A percentile compares a stretch with the other conserved stretches of the same genome.
Evolutionary conservation across 2,329 filamentous ascomycete genomes (phyloP).

Genomic region (Fusarium multiceps): DNA sequence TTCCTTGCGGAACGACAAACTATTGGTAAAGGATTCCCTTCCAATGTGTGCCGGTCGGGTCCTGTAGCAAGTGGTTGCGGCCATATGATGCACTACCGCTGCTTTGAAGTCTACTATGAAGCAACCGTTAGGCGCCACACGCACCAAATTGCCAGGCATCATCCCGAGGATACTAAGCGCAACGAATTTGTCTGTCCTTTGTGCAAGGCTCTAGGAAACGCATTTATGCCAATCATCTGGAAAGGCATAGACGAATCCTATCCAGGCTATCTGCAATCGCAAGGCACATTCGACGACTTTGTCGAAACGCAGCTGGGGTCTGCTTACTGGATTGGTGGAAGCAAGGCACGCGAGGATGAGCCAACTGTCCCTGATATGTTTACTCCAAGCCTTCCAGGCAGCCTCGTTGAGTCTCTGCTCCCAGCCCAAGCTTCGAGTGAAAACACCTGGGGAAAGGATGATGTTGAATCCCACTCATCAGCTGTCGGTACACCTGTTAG

Average conservation of each 20-base stretch:
- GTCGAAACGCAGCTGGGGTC: slow-evolving; percentile 68
- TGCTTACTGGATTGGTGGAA: slow-evolving; percentile 56
- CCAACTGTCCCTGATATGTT: slow-evolving; percentile 46
- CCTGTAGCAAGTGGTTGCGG: slow-evolving; percentile 92
- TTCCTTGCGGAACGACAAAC: slow-evolving; percentile 81
- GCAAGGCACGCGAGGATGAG: slow-evolving; percentile 53
- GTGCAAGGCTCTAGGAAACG: slow-evolving; percentile 95
- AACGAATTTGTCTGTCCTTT: slow-evolving; percentile 97
- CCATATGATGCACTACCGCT: slow-evolving; percentile 98
- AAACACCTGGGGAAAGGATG: slow-evolving; percentile 56
- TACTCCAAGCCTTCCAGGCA: slow-evolving; percentile 54
- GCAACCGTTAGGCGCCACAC: slow-evolving; percentile 86
- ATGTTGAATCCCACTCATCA: slow-evolving; percentile 49
- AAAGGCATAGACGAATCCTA: slow-evolving; percentile 89
- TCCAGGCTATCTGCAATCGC: slow-evolving; percentile 74
- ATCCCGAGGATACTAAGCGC: slow-evolving; percentile 81
- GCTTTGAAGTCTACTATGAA: slow-evolving; percentile 91
- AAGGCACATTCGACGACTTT: slow-evolving; percentile 74
- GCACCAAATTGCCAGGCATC: slow-evolving; percentile 93
- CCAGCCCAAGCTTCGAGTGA: slow-evolving; percentile 52
- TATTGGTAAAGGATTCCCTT: slow-evolving; percentile 89
- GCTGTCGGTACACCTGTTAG: slow-evolving; percentile 55
- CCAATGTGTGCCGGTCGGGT: slow-evolving; percentile 72
- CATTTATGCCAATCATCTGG: slow-evolving; percentile 95
- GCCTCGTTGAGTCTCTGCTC: slow-evolving; percentile 53